These are phyloP conservation scores for Colletotrichum viniferum DNA, from an alignment of 2,329 filamentous ascomycete genomes.

Conservation along the genomic window DNA sequence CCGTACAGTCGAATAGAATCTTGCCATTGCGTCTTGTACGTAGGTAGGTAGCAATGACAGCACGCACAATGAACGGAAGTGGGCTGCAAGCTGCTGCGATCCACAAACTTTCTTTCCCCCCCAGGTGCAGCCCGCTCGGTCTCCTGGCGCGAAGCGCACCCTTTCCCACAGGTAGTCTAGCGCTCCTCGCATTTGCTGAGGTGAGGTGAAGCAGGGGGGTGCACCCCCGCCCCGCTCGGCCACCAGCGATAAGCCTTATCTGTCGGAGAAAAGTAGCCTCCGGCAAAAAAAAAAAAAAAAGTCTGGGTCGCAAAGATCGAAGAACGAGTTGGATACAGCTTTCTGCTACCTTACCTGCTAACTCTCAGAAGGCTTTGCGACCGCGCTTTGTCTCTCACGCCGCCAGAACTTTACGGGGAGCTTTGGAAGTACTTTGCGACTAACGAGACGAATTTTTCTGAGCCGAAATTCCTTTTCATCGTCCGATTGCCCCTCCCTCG, in stretches of 20 bases:
- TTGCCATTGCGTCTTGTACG: neutral
- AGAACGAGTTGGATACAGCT: neutral
- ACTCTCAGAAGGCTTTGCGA: neutral
- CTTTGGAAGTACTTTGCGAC: neutral
- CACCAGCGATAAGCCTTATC: conserved; percentile 37
- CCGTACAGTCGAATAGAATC: neutral
- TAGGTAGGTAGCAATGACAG: neutral
- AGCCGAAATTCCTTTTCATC: neutral
- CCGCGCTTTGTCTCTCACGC: neutral
- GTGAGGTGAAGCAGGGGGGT: neutral
- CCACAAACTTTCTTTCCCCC: conserved; percentile 17
- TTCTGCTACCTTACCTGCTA: neutral
- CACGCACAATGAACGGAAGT: neutral
- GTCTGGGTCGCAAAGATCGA: neutral
- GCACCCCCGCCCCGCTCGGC: neutral
- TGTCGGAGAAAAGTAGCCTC: conserved; percentile 29
- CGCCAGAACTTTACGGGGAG: neutral
- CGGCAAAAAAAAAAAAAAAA: neutral
- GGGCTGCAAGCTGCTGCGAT: conserved; percentile 12
- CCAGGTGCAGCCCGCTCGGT: neutral
- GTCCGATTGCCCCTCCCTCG: neutral
- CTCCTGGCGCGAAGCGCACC: neutral
- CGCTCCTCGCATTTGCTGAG: neutral
- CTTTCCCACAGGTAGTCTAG: neutral
- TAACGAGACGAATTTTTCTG: neutral